A percentile compares a stretch with the other conserved stretches of the same genome.
Conservation (phyloP, 2,329 filamentous ascomycete genomes). For the Madurella mycetomatis region DNA sequence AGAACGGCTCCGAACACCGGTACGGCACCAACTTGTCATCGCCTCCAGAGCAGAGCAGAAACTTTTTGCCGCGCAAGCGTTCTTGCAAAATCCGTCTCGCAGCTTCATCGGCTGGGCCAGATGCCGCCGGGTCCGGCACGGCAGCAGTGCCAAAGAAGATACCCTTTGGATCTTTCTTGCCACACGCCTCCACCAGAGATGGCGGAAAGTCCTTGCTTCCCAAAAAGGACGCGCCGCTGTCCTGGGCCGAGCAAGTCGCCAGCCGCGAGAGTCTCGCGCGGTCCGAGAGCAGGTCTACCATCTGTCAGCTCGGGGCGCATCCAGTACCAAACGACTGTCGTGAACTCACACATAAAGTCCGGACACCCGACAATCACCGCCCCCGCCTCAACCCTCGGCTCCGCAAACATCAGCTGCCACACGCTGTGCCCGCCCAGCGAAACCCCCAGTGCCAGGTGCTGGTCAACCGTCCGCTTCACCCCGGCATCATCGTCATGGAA, state of each 20-base stretch:
- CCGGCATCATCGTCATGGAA: slow-evolving; percentile 45
- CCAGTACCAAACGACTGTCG: not conserved
- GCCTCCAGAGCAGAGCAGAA: slow-evolving; percentile 61
- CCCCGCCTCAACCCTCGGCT: slow-evolving; percentile 72
- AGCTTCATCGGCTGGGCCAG: slow-evolving; percentile 15
- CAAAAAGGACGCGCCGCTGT: slow-evolving; percentile 60
- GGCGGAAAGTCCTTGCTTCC: slow-evolving; percentile 74
- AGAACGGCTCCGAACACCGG: slow-evolving; percentile 53
- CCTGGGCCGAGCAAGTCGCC: slow-evolving; percentile 51
- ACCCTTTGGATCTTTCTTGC: slow-evolving; percentile 68
- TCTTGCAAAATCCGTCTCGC: slow-evolving; percentile 45
- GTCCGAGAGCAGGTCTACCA: slow-evolving; percentile 62
- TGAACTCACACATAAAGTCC: slow-evolving; percentile 68
- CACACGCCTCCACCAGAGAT: slow-evolving; percentile 59
- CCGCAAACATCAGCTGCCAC: slow-evolving; percentile 77
- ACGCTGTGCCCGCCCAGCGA: slow-evolving; percentile 83
- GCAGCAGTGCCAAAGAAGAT: slow-evolving; percentile 58
- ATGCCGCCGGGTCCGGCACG: slow-evolving; percentile 10
- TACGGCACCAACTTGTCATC: slow-evolving; percentile 72
- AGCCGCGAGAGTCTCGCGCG: slow-evolving; percentile 70
- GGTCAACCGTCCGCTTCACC: slow-evolving; percentile 40
- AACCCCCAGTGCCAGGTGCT: slow-evolving; percentile 74
- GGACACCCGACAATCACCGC: slow-evolving; percentile 84
- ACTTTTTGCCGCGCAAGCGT: slow-evolving; percentile 55
- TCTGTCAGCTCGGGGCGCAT: not conserved